phyloP scores from a whole-genome alignment of 768 basidiomycete genomes.

The Termitomyces sp. region DNA sequence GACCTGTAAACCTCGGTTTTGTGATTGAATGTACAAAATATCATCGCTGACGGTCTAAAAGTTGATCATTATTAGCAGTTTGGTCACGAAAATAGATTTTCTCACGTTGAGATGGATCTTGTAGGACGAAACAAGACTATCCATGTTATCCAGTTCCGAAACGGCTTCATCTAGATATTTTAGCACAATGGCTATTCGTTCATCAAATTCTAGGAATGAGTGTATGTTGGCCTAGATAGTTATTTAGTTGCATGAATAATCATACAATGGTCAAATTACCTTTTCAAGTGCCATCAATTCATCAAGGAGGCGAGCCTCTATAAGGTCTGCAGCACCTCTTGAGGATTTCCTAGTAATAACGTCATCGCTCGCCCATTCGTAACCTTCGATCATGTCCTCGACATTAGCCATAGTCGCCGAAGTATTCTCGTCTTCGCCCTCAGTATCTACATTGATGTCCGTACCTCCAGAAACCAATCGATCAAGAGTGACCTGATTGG shows the following conservation, averaged over 20 bases:
- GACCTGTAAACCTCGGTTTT: constrained; percentile 94
- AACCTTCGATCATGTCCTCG: constrained; percentile 98
- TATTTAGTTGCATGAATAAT: background rate
- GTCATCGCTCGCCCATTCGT: constrained; percentile 91
- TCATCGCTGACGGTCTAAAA: constrained; percentile 89
- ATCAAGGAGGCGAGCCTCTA: constrained; percentile 85
- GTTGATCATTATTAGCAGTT: background rate
- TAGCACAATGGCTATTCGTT: constrained; percentile 81
- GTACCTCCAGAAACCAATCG: constrained; percentile 56
- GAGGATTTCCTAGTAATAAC: constrained; percentile 63
- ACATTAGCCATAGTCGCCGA: constrained; percentile 88
- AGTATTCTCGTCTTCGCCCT: constrained; percentile 68
- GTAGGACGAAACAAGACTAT: constrained; percentile 86
- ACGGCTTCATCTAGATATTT: constrained; percentile 89
- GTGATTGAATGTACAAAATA: constrained; percentile 93
- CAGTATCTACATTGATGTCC: constrained; percentile 43
- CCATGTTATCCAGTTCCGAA: constrained; percentile 86
- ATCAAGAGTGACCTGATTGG: constrained; percentile 72
- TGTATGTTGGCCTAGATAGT: constrained; percentile 85
- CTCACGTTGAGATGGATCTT: constrained; percentile 94
- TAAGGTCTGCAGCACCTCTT: constrained; percentile 82
- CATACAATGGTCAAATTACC: constrained; percentile 38
- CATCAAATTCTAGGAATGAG: constrained; percentile 95
- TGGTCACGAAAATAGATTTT: background rate
- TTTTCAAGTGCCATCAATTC: constrained; percentile 93